A percentile compares a stretch with the other conserved stretches of the same genome.
Conservation (phyloP, 73 alveolate species). For the Blepharisma stoltei region DNA sequence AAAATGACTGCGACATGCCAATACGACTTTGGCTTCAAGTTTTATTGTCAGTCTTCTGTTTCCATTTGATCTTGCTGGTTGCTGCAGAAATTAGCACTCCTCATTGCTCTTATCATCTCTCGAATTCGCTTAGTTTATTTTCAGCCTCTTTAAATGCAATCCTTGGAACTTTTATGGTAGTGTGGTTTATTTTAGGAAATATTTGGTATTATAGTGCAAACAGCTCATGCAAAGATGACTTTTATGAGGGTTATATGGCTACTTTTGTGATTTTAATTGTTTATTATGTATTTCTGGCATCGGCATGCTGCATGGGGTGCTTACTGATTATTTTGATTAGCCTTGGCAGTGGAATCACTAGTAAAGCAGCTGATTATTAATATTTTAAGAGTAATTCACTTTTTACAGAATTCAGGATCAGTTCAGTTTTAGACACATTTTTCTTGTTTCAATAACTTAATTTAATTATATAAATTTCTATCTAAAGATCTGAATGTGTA, state of each 20-base stretch:
- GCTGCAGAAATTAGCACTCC: slow-evolving; percentile 7
- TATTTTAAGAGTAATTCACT: too few relatives aligned
- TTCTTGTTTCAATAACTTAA: too few relatives aligned
- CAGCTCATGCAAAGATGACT: not conserved
- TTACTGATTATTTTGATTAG: not conserved
- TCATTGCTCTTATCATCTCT: not conserved
- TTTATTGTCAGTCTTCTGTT: not conserved
- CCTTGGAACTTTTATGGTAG: slow-evolving; percentile 18
- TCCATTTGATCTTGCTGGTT: not conserved
- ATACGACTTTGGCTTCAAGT: slow-evolving; percentile 27
- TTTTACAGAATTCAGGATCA: too few relatives aligned
- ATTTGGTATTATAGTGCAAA: not conserved
- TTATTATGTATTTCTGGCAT: slow-evolving; percentile 25
- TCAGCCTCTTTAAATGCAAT: slow-evolving; percentile 23
- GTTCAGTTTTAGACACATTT: too few relatives aligned
- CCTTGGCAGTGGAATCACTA: slow-evolving; percentile 14
- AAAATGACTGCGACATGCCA: not conserved
- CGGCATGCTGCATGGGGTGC: slow-evolving; percentile 22
- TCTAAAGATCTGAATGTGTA: too few relatives aligned
- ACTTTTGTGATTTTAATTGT: slow-evolving; percentile 9
- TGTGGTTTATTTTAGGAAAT: slow-evolving; percentile 26
- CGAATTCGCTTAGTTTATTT: not conserved
- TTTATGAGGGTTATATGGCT: not conserved
- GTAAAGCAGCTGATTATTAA: slow-evolving; percentile 20
- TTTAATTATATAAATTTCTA: too few relatives aligned